Conservation (phyloP, 1,139 yeast species). For the Yarrowia galli region DNA sequence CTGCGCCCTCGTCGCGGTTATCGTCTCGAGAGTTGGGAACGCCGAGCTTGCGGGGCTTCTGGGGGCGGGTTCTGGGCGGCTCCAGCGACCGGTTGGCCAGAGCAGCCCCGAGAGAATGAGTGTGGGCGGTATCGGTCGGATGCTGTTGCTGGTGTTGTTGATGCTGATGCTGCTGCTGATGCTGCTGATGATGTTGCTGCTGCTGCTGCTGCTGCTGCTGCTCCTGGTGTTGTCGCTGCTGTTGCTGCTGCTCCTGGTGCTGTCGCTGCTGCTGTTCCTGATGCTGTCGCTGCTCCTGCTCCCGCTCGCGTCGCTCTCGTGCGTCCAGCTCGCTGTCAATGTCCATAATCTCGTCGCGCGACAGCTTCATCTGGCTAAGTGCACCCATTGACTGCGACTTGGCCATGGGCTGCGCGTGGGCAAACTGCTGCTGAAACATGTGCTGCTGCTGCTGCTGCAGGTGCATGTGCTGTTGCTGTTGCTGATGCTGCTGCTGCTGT, state of each 20-base stretch:
- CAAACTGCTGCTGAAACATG: constrained; percentile 23
- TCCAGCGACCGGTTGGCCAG: constrained; percentile 14
- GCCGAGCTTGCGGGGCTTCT: constrained; percentile 39
- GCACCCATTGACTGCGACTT: constrained; percentile 38
- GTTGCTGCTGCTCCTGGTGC: not conserved
- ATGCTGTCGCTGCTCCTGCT: constrained; percentile 21
- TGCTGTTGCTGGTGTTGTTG: constrained; percentile 9
- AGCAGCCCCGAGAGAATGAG: constrained; percentile 21
- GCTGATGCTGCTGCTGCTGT: constrained; percentile 19
- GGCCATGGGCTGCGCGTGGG: constrained; percentile 31
- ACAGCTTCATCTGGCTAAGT: constrained; percentile 18
- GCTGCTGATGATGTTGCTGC: not conserved
- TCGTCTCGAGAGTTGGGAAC: constrained; percentile 3
- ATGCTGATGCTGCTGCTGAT: not conserved
- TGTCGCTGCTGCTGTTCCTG: constrained; percentile 1
- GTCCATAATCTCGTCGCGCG: constrained; percentile 26
- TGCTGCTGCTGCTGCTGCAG: constrained; percentile 21
- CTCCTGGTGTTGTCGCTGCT: not conserved
- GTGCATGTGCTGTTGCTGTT: constrained; percentile 1
- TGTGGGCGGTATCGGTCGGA: constrained; percentile 1
- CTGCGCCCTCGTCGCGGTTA: constrained; percentile 80
- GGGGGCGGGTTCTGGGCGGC: constrained; percentile 46
- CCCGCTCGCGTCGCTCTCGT: not conserved
- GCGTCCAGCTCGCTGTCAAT: constrained; percentile 40
- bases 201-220: constrained; percentile 23